Evolutionary conservation across 2,329 filamentous ascomycete genomes (phyloP), one percentile per base, ranked within the genome.

Genomic region (Parastagonospora nodorum): DNA sequence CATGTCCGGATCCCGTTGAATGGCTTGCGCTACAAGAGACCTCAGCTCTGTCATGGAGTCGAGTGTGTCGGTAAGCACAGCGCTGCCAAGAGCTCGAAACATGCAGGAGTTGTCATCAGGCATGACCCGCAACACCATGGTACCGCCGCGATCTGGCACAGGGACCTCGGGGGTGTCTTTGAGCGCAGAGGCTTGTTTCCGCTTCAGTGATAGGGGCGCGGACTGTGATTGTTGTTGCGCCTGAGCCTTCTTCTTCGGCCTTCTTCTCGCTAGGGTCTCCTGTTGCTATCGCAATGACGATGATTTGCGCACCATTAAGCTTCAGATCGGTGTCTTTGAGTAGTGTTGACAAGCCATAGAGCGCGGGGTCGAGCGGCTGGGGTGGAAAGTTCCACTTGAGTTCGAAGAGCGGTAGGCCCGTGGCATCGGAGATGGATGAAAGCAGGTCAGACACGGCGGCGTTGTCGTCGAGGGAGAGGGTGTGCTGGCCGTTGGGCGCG

Each of bases 21-120:
- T 97, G 42, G 85, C 85, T 44, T 88, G 84, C 2, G 90, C 91
- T 15, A 96, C 87, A 55, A 96, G 81, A 11, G 83, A 86, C 48
- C 92, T 86, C 14, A 97, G 80, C 63, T 89, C 87, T 0, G 80
- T 84, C 84, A 89, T 88, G 8, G 81, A 80, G 56, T 88, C 85
- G 61, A 88, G 80, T 1, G 80, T 78, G 8, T 72, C 70, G 29
- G 84, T 82, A 42, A 90, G 84, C n/a, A 96, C 81, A 2, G 89
- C 89, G 46, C 87, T 88, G 12, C 90, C 89, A 40, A 97, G 86
- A 0, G 93, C 92, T 27, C 92, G 89, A 74, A 97, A 97, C 66
- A 97, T 86, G 75, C 93, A 97, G 51, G 87, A 91, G 74, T 97
- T 97, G 74, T 97, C 93, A 68, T 97, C 93, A 4, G 92, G 91